Percentiles rank a stretch among this genome's conserved stretches.
phyloP scores from a whole-genome alignment of 768 basidiomycete species.

The Suillus decipiens region DNA sequence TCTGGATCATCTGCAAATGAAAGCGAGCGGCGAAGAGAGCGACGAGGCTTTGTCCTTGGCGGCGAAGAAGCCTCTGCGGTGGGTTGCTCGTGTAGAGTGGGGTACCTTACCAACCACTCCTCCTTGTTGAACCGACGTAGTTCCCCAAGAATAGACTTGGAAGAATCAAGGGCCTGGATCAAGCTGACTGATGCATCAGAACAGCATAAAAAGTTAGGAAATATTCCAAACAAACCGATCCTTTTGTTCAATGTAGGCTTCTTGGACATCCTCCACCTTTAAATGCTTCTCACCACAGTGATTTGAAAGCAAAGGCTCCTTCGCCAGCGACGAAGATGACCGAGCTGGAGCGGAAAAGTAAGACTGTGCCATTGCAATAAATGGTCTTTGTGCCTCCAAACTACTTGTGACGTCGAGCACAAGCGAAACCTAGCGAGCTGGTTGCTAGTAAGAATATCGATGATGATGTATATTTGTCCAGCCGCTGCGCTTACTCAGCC shows the following conservation, averaged over 20 bases:
- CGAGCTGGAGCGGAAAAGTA: slow-evolving; percentile 7
- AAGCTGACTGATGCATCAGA: slow-evolving; percentile 49
- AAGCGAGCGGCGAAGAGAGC: slow-evolving; percentile 65
- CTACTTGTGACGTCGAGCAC: slow-evolving; percentile 2
- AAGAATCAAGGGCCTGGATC: slow-evolving; percentile 72
- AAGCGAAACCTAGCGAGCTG: too few species aligned
- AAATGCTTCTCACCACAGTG: slow-evolving; percentile 32
- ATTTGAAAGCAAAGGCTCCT: slow-evolving; percentile 18
- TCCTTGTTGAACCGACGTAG: slow-evolving; percentile 81
- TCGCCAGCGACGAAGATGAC: slow-evolving; percentile 8
- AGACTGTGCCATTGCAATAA: slow-evolving; percentile 10
- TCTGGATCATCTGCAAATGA: slow-evolving; percentile 86
- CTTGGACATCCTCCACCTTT: slow-evolving; percentile 73
- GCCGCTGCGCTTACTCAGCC: slow-evolving; percentile 5
- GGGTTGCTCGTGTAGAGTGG: slow-evolving; percentile 59
- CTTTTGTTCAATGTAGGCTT: slow-evolving; percentile 73
- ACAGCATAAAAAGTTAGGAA: background rate
- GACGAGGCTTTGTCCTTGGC: slow-evolving; percentile 32
- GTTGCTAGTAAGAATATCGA: background rate
- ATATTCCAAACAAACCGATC: slow-evolving; percentile 55
- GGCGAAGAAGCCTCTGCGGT: slow-evolving; percentile 28
- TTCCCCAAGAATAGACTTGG: slow-evolving; percentile 67
- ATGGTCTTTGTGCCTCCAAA: background rate
- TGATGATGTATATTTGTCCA: slow-evolving; percentile 2
- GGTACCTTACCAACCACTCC: slow-evolving; percentile 90